These are phyloP conservation scores for Solanum rostratum DNA, from an alignment of 257 asterid genomes.

Conservation along the genomic window DNA sequence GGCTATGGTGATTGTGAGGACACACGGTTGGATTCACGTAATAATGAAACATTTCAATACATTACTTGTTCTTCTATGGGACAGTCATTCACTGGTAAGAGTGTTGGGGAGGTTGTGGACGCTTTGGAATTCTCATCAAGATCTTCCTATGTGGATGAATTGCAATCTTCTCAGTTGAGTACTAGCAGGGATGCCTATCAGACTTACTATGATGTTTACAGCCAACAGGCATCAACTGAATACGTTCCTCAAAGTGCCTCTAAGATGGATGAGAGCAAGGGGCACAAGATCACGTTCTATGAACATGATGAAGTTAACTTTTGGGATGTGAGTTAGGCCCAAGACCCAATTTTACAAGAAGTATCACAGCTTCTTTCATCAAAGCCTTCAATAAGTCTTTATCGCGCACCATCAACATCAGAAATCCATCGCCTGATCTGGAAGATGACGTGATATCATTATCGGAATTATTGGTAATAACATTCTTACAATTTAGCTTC, in stretches of 20 bases:
- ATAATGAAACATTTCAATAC: slow-evolving; percentile 79
- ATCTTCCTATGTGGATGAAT: slow-evolving; percentile 43
- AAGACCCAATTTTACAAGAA: neutral
- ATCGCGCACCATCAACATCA: neutral
- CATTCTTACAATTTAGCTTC: neutral
- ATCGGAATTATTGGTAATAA: neutral
- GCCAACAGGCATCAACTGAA: slow-evolving; percentile 23
- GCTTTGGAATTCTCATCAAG: slow-evolving; percentile 29
- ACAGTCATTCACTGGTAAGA: slow-evolving; percentile 24
- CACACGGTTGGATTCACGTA: slow-evolving; percentile 45
- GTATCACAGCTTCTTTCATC: neutral
- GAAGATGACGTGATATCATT: neutral
- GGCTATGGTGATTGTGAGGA: slow-evolving; percentile 39
- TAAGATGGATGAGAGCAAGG: slow-evolving; percentile 36
- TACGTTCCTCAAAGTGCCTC: slow-evolving; percentile 31
- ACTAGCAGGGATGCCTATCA: slow-evolving; percentile 25
- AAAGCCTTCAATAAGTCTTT: neutral
- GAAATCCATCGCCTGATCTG: neutral
- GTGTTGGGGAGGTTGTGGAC: slow-evolving; percentile 19
- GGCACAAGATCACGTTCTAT: slow-evolving; percentile 23
- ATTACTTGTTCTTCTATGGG: slow-evolving; percentile 30
- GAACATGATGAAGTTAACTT: slow-evolving; percentile 29
- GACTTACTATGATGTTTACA: slow-evolving; percentile 34
- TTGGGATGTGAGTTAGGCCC: too few species aligned
- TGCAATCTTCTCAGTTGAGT: slow-evolving; percentile 27